Evolutionary conservation across 2,329 filamentous ascomycete genomes (phyloP), one percentile per base, ranked within the genome.

Genomic region (Penicillium palitans): DNA sequence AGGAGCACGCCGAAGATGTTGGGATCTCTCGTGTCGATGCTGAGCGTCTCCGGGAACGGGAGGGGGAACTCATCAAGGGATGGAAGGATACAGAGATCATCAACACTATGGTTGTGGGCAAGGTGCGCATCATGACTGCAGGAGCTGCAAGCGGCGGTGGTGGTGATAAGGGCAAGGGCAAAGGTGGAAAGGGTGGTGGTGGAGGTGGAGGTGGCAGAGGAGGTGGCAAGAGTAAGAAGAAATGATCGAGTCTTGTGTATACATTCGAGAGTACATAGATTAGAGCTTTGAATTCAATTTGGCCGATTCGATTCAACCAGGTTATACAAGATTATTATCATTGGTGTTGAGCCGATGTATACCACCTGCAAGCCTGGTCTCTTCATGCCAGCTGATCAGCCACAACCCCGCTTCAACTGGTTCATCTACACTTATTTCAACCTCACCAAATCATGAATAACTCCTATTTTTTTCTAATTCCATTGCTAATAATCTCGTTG

Each of bases 51-150:
- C 95, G 91, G 86, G 90, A 90, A 0, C 80, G 87, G 17, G 95
- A 98, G 75, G 84, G 90, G n/a, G 93, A 96, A 73, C 77, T 96
- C 37, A 83, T 98, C 61, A 89, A 89, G 76, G 85, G 80, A 0
- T 86, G 92, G 79, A 95, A 92, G 76, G 86, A 91, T 24, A 87
- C 90, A 59, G 93, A 96, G 77, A 84, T 91, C 17, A 84, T 92
- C 55, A 93, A 93, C 66, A 84, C 86, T 5, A 84, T 97, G 63
- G 90, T 91, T 0, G 91, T 96, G 0, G 83, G 87, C 33, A 93
- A 90, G 73, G 84, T 95, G 39, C 85, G 89, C 67, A 85, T 96
- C 40, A 90, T 96, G 85, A 85, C 90, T 80, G 80, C 83, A 15
- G 86, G 86, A 6, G 85, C 84, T 1, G 75, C 76, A 37, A 70